Evolutionary conservation across 768 basidiomycete species (phyloP), one percentile per base, ranked within the genome.

Genomic region (Naematelia encephala): DNA sequence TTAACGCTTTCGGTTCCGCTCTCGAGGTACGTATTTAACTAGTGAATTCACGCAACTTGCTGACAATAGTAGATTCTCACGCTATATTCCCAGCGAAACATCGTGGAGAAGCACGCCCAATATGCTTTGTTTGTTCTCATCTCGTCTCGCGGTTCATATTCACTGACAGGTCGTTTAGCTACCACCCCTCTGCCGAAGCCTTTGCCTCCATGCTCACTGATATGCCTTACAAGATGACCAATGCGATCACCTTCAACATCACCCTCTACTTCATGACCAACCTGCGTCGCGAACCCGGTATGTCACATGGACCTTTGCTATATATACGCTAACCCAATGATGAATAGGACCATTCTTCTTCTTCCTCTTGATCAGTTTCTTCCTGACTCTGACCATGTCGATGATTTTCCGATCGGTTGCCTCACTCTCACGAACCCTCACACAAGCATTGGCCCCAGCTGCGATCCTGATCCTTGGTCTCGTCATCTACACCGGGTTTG

Each of bases 381-480:
- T 90, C 46, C 84, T 0, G 62, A 84, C 60, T 58, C 80, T 13
- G 12, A 75, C 84, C 34, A 78, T 87, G 65, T 77, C 80, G 13
- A 79, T 85, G 63, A 82, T 81, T 62, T 82, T 82, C 64, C 60
- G 78, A 78, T 45, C 86, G 82, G 28, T 87, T 85, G 65, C 79
- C 79, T 29, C 84, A 85, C 29, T 77, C 83, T 86, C 87, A 23
- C 85, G 86, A 5, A 85, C 85, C 0, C 75, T 89, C 54, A 80
- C 81, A 22, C 87, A 87, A 83, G 84, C 71, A n/a, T 57, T 79
- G 84, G 26, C 83, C 81, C 28, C 83, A 80, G 43, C 76, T 13
- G 79, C 79, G n/a, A 83, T 90, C 79, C 85, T 51, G 10, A 51
- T 51, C 50, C 85, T 89, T 2, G 87, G 87, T 72, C 84, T 91